Evolutionary conservation across 176 grass and related monocot genomes (phyloP).

Genomic region (Typha latifolia): DNA sequence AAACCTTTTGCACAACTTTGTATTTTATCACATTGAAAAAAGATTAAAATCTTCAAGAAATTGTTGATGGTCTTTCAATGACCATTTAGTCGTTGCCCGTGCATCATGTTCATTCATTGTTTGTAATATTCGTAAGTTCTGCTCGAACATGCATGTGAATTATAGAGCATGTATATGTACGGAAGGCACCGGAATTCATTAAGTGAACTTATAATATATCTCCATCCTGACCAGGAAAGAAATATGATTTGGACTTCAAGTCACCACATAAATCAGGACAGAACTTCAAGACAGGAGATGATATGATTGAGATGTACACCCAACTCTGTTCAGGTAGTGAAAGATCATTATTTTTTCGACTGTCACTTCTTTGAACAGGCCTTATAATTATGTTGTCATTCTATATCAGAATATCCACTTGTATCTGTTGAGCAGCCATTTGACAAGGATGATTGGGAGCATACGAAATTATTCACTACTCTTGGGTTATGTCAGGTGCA

Average conservation of each 20-base stretch:
- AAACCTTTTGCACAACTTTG: not conserved
- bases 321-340: slow-evolving; percentile 67
- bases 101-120: not conserved
- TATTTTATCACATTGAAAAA: not conserved
- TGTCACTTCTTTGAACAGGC: not conserved
- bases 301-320: slow-evolving; percentile 91
- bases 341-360: slow-evolving; percentile 5
- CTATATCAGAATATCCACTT: slow-evolving; percentile 69
- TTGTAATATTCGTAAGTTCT: not conserved
- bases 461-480: slow-evolving; percentile 75
- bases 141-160: not conserved
- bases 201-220: slow-evolving; percentile 9
- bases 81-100: not conserved
- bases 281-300: slow-evolving; percentile 75
- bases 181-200: not conserved
- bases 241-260: slow-evolving; percentile 92
- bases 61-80: not conserved
- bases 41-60: not conserved
- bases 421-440: slow-evolving; percentile 90
- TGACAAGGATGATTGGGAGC: slow-evolving; percentile 98
- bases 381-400: not conserved
- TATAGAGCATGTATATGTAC: not conserved
- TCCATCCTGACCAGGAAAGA: slow-evolving; percentile 56
- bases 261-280: slow-evolving; percentile 49
- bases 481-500: slow-evolving; percentile 74